Base-by-base conservation (phyloP, 2,329 filamentous ascomycete genomes). In the Cytospora leucostoma region DNA sequence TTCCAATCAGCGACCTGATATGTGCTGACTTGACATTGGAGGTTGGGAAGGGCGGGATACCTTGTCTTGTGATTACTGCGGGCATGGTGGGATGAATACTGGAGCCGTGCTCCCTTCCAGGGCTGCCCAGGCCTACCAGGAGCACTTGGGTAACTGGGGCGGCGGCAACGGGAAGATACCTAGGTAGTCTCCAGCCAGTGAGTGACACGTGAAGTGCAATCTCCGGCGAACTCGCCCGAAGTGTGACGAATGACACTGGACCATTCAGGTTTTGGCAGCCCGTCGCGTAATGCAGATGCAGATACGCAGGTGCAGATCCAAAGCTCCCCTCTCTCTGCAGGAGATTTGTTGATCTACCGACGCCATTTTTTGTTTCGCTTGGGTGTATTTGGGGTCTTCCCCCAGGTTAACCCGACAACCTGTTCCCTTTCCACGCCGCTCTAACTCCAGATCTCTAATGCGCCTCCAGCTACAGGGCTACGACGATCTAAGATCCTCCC, bases 151-250 rank as follows among this genome's bases (percentile, higher is more conserved):
- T 37, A 33, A 61, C 59, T 49, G 59, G 59, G 59, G 59, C 38
- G 32, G 54, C 52, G 32, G 54, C 50, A 21, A 51, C 59, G 59
- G 59, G 59, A 47, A 53, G 19, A 34, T 21, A 47, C n/a, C n/a
- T n/a, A n/a, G n/a, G n/a, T n/a, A 17, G 33, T 37, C 21, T 21
- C 15, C 56, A 32, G 33, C 10, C 35, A 50, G 34, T 59, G 51
- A 50, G 34, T 59, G 51, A 61, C 59, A 61, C 59, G 59, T 61
- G 59, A 61, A 63, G 53, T 51, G 61, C 49, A 63, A 63, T 63
- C 38, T 63, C 61, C 61, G 61, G 56, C 61, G 56, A 60, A 54
- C 21, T 34, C 55, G 6, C 7, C 40, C 11, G 44, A 27, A 38
- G 33, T 55, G 56, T 35, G 5, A n/a, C n/a, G 44, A 47, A 8